phyloP scores from a whole-genome alignment of 345 rosid genomes.

The Raphanus sativus region DNA sequence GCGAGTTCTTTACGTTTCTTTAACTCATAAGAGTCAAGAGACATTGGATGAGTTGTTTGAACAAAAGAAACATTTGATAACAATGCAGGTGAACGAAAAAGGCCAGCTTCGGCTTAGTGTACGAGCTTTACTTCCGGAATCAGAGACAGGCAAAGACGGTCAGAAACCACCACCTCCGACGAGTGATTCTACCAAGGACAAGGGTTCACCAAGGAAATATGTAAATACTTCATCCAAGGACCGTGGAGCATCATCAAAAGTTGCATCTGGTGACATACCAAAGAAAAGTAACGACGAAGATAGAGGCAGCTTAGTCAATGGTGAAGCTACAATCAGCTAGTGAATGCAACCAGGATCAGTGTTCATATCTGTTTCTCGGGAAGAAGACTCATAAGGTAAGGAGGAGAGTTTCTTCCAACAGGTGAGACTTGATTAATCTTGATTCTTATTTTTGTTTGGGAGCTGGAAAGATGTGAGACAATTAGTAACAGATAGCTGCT shows the following conservation, averaged over 20 bases:
- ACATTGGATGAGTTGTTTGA: constrained; percentile 14
- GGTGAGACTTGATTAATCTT: constrained; percentile 17
- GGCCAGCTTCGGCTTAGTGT: constrained; percentile 97
- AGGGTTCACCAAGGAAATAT: constrained; percentile 41
- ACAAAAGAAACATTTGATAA: constrained; percentile 18
- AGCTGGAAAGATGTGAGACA: constrained; percentile 1
- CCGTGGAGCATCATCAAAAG: constrained; percentile 33
- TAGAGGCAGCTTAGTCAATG: constrained; percentile 55
- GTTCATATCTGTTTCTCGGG: constrained; percentile 15
- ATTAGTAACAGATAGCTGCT: neutral
- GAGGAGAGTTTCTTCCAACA: constrained; percentile 27
- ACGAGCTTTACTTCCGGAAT: constrained; percentile 73
- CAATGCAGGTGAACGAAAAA: constrained; percentile 75
- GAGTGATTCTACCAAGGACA: constrained; percentile 34
- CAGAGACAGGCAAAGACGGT: constrained; percentile 45
- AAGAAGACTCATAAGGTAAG: constrained; percentile 16
- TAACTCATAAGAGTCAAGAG: constrained; percentile 3
- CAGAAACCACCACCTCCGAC: constrained; percentile 37
- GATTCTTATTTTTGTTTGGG: constrained; percentile 3
- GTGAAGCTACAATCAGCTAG: constrained; percentile 62
- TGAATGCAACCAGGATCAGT: constrained; percentile 15
- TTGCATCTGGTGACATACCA: constrained; percentile 46
- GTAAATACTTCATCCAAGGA: constrained; percentile 40
- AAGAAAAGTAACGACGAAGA: constrained; percentile 46
- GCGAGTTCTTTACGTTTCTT: constrained; percentile 12